Evolutionary conservation across 208 protist genomes (phyloP).

Genomic region (Dictyostelium gargantuum): DNA sequence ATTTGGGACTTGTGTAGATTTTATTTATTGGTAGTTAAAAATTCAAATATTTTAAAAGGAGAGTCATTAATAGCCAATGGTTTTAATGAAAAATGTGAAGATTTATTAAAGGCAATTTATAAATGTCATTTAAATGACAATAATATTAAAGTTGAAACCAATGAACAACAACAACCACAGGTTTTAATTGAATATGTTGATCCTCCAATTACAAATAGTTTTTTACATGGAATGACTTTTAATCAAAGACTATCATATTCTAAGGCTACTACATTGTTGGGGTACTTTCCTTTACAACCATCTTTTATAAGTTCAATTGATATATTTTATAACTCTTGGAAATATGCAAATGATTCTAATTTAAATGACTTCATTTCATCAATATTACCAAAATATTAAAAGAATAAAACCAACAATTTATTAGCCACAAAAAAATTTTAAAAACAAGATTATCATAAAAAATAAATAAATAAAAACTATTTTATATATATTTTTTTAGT

Average conservation of each 20-base stretch:
- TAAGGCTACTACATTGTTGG: not conserved
- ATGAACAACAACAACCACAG: no score
- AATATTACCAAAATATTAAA: not conserved
- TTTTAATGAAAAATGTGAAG: not conserved
- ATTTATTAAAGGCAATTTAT: not conserved
- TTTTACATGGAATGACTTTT: not conserved
- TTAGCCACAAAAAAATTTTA: no score
- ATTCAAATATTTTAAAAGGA: not conserved
- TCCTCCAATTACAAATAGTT: not conserved
- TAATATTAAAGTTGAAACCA: no score
- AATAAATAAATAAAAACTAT: no score
- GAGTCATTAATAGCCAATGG: not conserved
- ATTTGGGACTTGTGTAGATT: not conserved
- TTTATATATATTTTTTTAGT: no score
- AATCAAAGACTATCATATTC: not conserved
- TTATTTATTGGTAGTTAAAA: slow-evolving; percentile 6
- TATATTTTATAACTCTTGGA: slow-evolving; percentile 3
- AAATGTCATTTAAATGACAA: not conserved
- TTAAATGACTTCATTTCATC: not conserved
- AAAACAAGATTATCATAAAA: no score
- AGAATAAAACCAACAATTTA: not conserved
- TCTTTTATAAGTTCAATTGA: not conserved
- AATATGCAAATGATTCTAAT: not conserved
- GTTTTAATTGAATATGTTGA: not conserved
- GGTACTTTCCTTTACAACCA: not conserved